A percentile compares a stretch with the other conserved stretches of the same genome.
Conservation (phyloP, 2,329 filamentous ascomycete genomes). For the Penicillium sp. region DNA sequence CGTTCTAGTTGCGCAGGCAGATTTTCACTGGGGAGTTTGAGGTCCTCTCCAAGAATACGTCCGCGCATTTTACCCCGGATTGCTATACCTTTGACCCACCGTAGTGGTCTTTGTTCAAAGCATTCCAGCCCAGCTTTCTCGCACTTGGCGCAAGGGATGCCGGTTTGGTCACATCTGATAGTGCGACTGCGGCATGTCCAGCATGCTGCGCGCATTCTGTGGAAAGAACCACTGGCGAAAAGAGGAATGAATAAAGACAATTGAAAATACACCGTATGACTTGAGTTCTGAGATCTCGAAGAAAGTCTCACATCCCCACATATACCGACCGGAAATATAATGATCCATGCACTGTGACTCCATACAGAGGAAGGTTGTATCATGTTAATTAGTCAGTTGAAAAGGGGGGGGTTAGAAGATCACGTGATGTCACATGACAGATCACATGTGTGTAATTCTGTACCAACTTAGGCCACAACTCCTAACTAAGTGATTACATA, state of each 20-base stretch:
- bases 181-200: constrained; percentile 38
- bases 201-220: constrained; percentile 15
- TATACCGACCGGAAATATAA: background rate
- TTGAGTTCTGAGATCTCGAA: background rate
- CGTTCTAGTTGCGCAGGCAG: background rate
- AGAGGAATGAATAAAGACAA: background rate
- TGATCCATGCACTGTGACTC: background rate
- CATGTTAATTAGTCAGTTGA: no score
- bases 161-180: constrained; percentile 33
- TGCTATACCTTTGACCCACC: constrained; percentile 37
- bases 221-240: background rate
- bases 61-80: constrained; percentile 34
- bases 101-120: constrained; percentile 30
- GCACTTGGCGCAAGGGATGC: constrained; percentile 33
- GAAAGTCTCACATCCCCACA: background rate
- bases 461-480: no score
- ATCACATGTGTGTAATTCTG: no score
- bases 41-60: constrained; percentile 11
- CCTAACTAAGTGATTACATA: no score
- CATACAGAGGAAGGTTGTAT: no score
- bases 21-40: background rate
- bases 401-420: no score
- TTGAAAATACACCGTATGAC: background rate
- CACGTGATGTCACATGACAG: no score
- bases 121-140: constrained; percentile 35